These are phyloP conservation scores for Penicillium robsamsonii DNA, from an alignment of 495 filamentous ascomycete species.

Conservation along the genomic window DNA sequence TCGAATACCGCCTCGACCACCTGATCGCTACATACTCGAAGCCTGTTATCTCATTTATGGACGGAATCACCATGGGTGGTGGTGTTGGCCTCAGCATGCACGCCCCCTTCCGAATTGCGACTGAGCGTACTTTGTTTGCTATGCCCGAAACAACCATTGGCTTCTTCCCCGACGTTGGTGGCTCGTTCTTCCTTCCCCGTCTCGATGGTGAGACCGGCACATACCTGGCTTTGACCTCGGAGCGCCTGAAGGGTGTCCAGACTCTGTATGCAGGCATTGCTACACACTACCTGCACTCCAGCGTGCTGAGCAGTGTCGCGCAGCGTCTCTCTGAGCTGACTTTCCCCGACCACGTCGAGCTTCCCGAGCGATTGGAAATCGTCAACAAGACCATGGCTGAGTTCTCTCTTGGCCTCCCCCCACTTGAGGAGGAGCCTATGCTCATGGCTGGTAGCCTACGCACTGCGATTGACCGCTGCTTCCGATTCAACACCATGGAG, in stretches of 20 bases:
- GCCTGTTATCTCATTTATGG: slow-evolving; percentile 94
- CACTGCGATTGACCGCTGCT: slow-evolving; percentile 80
- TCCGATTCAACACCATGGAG: slow-evolving; percentile 61
- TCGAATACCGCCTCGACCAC: slow-evolving; percentile 94
- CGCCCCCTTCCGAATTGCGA: slow-evolving; percentile 93
- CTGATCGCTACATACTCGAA: slow-evolving; percentile 91
- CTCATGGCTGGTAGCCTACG: slow-evolving; percentile 63
- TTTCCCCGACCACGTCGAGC: slow-evolving; percentile 70
- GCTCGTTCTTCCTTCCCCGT: slow-evolving; percentile 88
- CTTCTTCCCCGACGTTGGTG: slow-evolving; percentile 97
- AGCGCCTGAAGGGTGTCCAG: slow-evolving; percentile 75
- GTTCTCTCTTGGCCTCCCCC: slow-evolving; percentile 80
- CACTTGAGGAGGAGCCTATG: slow-evolving; percentile 59
- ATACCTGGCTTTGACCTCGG: slow-evolving; percentile 87
- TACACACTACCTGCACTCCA: slow-evolving; percentile 93
- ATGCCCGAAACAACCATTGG: slow-evolving; percentile 99
- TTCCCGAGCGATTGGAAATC: slow-evolving; percentile 59
- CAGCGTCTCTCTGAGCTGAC: slow-evolving; percentile 81
- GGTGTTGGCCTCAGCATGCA: slow-evolving; percentile 93
- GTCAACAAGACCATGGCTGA: slow-evolving; percentile 90
- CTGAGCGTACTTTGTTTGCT: slow-evolving; percentile 89
- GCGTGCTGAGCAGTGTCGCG: slow-evolving; percentile 74
- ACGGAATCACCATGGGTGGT: slow-evolving; percentile 97
- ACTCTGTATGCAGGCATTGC: slow-evolving; percentile 80
- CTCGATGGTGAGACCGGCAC: slow-evolving; percentile 82